Evolutionary conservation across 495 filamentous ascomycete species (phyloP).

Genomic region (Xylaria flabelliformis): DNA sequence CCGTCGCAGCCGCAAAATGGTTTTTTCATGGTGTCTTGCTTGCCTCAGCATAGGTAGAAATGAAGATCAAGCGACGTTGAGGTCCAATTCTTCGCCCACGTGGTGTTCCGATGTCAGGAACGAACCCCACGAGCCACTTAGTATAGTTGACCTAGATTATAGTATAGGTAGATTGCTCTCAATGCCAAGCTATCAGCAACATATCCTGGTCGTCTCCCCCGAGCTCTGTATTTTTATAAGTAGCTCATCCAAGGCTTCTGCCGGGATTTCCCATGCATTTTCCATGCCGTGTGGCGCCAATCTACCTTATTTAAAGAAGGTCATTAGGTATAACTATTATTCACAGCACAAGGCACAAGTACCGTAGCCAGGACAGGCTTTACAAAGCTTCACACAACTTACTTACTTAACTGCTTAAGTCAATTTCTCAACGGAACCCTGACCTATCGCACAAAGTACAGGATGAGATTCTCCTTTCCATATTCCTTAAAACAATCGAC

Average conservation of each 20-base stretch:
- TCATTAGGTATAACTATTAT: too few species aligned
- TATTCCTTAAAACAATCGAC: too few species aligned
- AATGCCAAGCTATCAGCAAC: background rate
- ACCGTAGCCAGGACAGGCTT: too few species aligned
- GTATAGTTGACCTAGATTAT: background rate
- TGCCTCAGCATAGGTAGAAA: background rate
- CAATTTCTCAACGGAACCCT: too few species aligned
- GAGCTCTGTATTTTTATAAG: background rate
- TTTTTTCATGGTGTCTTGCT: background rate
- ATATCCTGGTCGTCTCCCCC: background rate
- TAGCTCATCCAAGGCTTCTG: background rate
- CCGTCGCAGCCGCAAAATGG: background rate
- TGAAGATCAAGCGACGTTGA: background rate
- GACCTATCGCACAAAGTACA: too few species aligned
- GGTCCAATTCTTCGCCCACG: conserved; percentile 12
- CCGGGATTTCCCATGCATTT: background rate
- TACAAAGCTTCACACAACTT: too few species aligned
- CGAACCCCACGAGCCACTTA: background rate
- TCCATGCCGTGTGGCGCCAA: background rate
- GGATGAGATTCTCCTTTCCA: too few species aligned
- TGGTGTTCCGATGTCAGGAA: background rate
- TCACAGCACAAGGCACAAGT: too few species aligned
- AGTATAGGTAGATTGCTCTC: background rate
- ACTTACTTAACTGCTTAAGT: too few species aligned
- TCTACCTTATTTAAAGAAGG: background rate